Evolutionary conservation across 768 basidiomycete species (phyloP).

Genomic region (Boletellus ananiceps): DNA sequence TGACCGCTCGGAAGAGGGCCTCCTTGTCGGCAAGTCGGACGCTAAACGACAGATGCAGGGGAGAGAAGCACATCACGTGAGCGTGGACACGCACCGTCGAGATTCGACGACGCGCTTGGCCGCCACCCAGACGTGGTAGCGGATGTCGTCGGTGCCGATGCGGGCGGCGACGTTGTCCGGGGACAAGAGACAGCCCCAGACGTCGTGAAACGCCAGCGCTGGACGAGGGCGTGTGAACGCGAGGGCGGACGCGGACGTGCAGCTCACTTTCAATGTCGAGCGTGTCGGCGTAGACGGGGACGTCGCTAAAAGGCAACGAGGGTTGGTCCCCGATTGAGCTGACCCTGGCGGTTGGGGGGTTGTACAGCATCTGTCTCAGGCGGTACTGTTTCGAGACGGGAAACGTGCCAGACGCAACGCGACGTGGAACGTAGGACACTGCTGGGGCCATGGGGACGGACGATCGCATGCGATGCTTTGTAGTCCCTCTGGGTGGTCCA

Average conservation of each 20-base stretch:
- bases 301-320: constrained; percentile 27
- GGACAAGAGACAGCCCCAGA: constrained; percentile 33
- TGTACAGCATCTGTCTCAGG: constrained; percentile 28
- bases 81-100: constrained; percentile 9
- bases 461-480: too few species aligned
- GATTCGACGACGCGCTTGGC: constrained; percentile 27
- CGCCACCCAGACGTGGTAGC: constrained; percentile 35
- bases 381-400: too few species aligned
- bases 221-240: not conserved
- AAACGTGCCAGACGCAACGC: constrained; percentile 25
- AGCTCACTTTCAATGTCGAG: constrained; percentile 42
- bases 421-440: too few species aligned
- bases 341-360: not conserved
- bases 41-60: constrained; percentile 3
- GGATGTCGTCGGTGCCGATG: constrained; percentile 18
- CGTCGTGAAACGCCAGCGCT: constrained; percentile 33
- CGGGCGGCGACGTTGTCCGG: constrained; percentile 29
- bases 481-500: too few species aligned
- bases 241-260: not conserved
- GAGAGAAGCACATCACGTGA: not conserved
- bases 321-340: constrained; percentile 8
- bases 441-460: too few species aligned
- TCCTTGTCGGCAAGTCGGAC: constrained; percentile 12
- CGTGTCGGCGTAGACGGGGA: constrained; percentile 35
- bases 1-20: constrained; percentile 16